phyloP scores from a whole-genome alignment of 2,329 filamentous ascomycete species.

The Xylariaceae sp. region DNA sequence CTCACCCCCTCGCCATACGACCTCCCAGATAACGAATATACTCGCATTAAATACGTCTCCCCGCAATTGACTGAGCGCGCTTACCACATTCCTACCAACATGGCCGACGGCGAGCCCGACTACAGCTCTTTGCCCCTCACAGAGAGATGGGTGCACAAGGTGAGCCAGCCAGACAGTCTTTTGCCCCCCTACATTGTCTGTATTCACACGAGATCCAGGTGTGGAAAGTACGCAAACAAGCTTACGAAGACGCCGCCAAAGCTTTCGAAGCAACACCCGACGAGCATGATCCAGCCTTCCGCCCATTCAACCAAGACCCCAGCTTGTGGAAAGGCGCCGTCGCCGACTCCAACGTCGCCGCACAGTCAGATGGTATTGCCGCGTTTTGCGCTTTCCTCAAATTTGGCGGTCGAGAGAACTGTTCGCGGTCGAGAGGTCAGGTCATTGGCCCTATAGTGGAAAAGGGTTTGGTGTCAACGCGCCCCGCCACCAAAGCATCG shows the following conservation, averaged over 20 bases:
- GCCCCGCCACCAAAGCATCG: conserved; percentile 83
- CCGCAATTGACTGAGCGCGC: background rate
- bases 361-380: conserved; percentile 86
- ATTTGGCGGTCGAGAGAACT: conserved; percentile 77
- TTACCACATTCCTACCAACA: conserved; percentile 34
- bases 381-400: conserved; percentile 91
- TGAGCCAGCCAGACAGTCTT: conserved; percentile 28
- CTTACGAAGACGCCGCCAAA: conserved; percentile 88
- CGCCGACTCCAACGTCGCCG: conserved; percentile 91
- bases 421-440: conserved; percentile 68
- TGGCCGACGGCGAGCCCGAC: conserved; percentile 83
- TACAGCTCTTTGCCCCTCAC: conserved; percentile 72
- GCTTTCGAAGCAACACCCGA: conserved; percentile 80
- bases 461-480: conserved; percentile 83
- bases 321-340: conserved; percentile 89
- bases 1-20: background rate
- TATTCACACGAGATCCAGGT: conserved; percentile 44
- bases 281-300: conserved; percentile 80
- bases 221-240: conserved; percentile 96
- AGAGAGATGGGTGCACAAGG: conserved; percentile 82
- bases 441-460: conserved; percentile 80
- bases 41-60: background rate
- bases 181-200: background rate
- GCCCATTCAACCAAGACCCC: conserved; percentile 81
- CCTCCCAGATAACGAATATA: background rate